phyloP scores from a whole-genome alignment of 306 rosid species.

The Cucurbita argyrosperma region DNA sequence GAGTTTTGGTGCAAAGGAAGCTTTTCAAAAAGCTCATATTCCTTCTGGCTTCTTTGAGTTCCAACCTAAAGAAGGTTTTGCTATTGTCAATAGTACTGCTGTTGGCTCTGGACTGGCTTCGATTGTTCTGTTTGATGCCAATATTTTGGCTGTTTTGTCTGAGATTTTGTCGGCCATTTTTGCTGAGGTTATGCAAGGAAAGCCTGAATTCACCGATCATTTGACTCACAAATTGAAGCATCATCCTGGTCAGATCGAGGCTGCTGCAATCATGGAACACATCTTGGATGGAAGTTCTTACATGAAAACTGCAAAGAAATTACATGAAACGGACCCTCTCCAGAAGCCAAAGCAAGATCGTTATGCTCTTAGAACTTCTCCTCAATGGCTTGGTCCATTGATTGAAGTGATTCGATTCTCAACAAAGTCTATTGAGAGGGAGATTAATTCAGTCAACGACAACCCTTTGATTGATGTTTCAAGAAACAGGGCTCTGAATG shows the following conservation, averaged over 20 bases:
- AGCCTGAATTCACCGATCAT: too few species aligned
- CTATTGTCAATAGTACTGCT: constrained; percentile 9
- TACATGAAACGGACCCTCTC: constrained; percentile 30
- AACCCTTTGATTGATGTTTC: constrained; percentile 66
- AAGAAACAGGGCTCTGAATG: constrained; percentile 80
- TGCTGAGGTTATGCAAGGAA: too few species aligned
- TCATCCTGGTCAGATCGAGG: too few species aligned
- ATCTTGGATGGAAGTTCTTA: too few species aligned
- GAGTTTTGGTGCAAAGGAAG: constrained; percentile 36
- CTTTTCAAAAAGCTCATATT: constrained; percentile 36
- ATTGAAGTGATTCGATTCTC: constrained; percentile 39
- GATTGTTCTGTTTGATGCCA: neutral
- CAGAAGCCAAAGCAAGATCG: too few species aligned
- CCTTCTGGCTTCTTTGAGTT: constrained; percentile 61
- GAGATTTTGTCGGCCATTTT: too few species aligned
- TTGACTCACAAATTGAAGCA: too few species aligned
- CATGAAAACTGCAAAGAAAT: constrained; percentile 13
- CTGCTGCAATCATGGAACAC: too few species aligned
- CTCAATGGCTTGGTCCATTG: constrained; percentile 87
- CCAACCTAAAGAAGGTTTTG: constrained; percentile 87
- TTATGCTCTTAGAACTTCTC: constrained; percentile 74
- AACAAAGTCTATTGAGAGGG: too few species aligned
- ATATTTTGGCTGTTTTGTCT: too few species aligned
- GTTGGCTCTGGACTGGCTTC: neutral
- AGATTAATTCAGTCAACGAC: too few species aligned